Base-by-base conservation (phyloP, 2,329 filamentous ascomycete species). In the Sordariomycetes sp. region DNA sequence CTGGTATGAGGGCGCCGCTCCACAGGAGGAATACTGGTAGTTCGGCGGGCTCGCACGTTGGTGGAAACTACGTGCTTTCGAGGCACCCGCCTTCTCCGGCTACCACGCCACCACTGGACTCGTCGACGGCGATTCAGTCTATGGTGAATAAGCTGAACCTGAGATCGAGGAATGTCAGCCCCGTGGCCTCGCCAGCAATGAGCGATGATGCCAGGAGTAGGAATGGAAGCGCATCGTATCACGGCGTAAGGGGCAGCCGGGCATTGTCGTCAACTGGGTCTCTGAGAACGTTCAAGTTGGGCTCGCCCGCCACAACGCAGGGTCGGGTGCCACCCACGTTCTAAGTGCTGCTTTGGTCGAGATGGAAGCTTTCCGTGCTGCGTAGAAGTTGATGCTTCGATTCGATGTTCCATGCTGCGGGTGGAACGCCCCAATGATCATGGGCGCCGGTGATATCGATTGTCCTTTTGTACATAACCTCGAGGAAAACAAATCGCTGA, bases 131-230 rank as follows among this genome's bases (percentile, higher is more conserved):
- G 10, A 66, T 72, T 55, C 64, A 61, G 20, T 64, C 66, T 4
- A 69, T 69, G 65, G 68, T 70, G 63, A 64, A 64, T 59, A 69
- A 68, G 48, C 58, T 72, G 14, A 69, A 72, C 50, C 64, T 68
- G 1, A 65, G 69, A n/a, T 65, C 66, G 8, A 62, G 66, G 53
- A 8, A 54, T 60, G 18, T 62, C 10, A n/a, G 52, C 34, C 16
- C 34, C 59, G 25, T 65, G 64, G 32, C 60, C 59, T 58, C 63
- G 61, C 55, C 56, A 55, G 34, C 54, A 57, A 56, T 51, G 53
- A 32, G 25, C 43, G 55, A 54, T 37, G 40, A 59, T 55, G 48
- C 57, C 34, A 37, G 51, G 20, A 37, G 57, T 32, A 25, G 60
- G 35, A 56, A 57, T 37, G 51, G 55, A 40, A 59, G 58, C 53